Evolutionary conservation across 805 yeast species (phyloP).

Genomic region (Cyberlindnera mississippiensis): DNA sequence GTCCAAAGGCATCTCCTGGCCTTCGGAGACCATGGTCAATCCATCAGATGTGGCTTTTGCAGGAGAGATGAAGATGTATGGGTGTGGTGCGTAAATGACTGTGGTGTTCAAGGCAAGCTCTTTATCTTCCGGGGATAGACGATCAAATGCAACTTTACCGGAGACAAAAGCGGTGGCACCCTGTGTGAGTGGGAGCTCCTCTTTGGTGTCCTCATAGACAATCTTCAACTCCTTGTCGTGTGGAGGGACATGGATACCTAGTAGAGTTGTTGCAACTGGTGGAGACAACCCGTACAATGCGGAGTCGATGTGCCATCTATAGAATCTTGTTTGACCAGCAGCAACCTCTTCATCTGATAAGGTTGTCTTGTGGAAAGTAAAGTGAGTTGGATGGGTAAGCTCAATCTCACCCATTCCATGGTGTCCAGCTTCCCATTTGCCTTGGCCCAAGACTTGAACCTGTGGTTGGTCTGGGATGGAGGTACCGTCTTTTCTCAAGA

Average conservation of each 20-base stretch:
- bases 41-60: constrained; percentile 86
- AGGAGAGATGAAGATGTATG: constrained; percentile 78
- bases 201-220: constrained; percentile 63
- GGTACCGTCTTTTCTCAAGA: constrained; percentile 75
- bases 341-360: constrained; percentile 60
- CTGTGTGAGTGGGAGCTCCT: constrained; percentile 61
- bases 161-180: constrained; percentile 90
- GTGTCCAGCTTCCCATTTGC: constrained; percentile 54
- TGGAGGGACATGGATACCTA: constrained; percentile 80
- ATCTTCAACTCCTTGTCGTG: constrained; percentile 58
- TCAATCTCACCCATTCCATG: constrained; percentile 51
- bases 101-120: constrained; percentile 71
- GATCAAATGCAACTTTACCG: constrained; percentile 74
- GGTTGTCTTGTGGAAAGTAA: constrained; percentile 68
- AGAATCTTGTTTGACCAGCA: constrained; percentile 68
- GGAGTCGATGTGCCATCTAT: constrained; percentile 93
- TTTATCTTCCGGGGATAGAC: constrained; percentile 65
- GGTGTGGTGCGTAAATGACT: constrained; percentile 89
- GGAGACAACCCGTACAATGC: constrained; percentile 85
- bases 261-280: constrained; percentile 78
- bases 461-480: constrained; percentile 82
- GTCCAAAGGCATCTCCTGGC: constrained; percentile 61
- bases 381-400: constrained; percentile 82
- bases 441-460: constrained; percentile 88
- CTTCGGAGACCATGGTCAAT: constrained; percentile 78